Evolutionary conservation across 2,329 filamentous ascomycete species (phyloP).

Genomic region (Coleophoma cylindrospora): DNA sequence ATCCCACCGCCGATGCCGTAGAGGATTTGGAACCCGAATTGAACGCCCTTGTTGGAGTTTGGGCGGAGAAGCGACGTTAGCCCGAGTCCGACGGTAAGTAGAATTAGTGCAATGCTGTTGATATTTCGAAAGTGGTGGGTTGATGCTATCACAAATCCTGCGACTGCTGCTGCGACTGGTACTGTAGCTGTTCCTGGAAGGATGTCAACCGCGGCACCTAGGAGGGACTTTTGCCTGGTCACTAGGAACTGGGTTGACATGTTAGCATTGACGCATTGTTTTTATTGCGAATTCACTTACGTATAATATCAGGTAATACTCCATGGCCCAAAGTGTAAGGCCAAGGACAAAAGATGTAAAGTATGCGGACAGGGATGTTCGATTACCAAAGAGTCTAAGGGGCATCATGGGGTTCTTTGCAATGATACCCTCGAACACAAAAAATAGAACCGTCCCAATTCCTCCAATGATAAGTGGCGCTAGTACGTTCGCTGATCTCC

Average conservation of each 20-base stretch:
- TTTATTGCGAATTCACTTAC: neutral
- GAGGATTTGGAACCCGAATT: slow-evolving; percentile 10
- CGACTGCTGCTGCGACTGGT: slow-evolving; percentile 2
- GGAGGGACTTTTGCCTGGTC: slow-evolving; percentile 4
- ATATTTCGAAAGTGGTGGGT: slow-evolving; percentile 5
- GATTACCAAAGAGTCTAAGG: slow-evolving; percentile 33
- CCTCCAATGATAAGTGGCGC: slow-evolving; percentile 52
- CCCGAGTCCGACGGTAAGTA: slow-evolving; percentile 2
- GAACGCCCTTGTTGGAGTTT: slow-evolving; percentile 4
- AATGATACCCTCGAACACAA: slow-evolving; percentile 40
- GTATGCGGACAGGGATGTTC: slow-evolving; percentile 34
- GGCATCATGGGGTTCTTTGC: slow-evolving; percentile 26
- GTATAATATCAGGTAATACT: slow-evolving; percentile 13
- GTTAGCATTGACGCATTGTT: too few species aligned
- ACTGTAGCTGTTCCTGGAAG: slow-evolving; percentile 6
- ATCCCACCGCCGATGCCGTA: slow-evolving; percentile 9
- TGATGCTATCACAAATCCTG: slow-evolving; percentile 5
- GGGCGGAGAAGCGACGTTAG: slow-evolving; percentile 8
- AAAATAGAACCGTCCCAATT: slow-evolving; percentile 42
- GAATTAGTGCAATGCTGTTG: slow-evolving; percentile 3
- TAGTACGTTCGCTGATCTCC: slow-evolving; percentile 54
- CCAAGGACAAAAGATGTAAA: slow-evolving; percentile 12
- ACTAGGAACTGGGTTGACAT: slow-evolving; percentile 4
- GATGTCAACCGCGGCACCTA: slow-evolving; percentile 6
- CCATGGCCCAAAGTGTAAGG: slow-evolving; percentile 9